A percentile compares a stretch with the other conserved stretches of the same genome.
phyloP scores from a whole-genome alignment of 768 basidiomycete genomes.

The Leccinum rimulosum region DNA sequence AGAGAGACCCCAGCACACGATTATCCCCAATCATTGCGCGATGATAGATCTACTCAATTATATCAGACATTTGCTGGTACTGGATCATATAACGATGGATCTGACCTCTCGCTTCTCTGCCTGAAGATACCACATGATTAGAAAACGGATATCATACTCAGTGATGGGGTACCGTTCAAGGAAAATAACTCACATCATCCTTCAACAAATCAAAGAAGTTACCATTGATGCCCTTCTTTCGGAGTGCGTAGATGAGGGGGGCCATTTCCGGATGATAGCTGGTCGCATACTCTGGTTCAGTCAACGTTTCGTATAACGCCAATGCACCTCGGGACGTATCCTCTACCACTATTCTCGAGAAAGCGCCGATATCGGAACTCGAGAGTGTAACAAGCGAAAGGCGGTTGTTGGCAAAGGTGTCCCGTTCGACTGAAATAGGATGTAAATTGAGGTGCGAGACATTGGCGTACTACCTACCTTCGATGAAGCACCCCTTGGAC shows the following conservation, averaged over 20 bases:
- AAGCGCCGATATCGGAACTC: constrained; percentile 6
- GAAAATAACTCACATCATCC: constrained; percentile 15
- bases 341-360: constrained; percentile 6
- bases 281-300: constrained; percentile 22
- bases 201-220: constrained; percentile 23
- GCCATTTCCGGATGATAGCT: constrained; percentile 23
- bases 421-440: constrained; percentile 15
- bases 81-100: neutral
- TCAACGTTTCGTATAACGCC: constrained; percentile 25
- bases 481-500: constrained; percentile 29
- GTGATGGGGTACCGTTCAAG: neutral
- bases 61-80: neutral
- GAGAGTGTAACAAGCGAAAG: constrained; percentile 28
- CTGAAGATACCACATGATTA: constrained; percentile 8
- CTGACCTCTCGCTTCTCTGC: constrained; percentile 16
- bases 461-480: constrained; percentile 17
- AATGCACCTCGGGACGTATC: constrained; percentile 14
- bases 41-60: constrained; percentile 17
- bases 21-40: constrained; percentile 21
- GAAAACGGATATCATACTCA: neutral
- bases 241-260: constrained; percentile 20
- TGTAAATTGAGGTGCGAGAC: neutral
- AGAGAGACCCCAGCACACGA: constrained; percentile 17
- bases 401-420: constrained; percentile 26
- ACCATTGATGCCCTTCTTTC: constrained; percentile 11